A percentile compares a stretch with the other conserved stretches of the same genome.
Evolutionary conservation across 495 filamentous ascomycete genomes (phyloP).

Genomic region (Aspergillus cavernicola): DNA sequence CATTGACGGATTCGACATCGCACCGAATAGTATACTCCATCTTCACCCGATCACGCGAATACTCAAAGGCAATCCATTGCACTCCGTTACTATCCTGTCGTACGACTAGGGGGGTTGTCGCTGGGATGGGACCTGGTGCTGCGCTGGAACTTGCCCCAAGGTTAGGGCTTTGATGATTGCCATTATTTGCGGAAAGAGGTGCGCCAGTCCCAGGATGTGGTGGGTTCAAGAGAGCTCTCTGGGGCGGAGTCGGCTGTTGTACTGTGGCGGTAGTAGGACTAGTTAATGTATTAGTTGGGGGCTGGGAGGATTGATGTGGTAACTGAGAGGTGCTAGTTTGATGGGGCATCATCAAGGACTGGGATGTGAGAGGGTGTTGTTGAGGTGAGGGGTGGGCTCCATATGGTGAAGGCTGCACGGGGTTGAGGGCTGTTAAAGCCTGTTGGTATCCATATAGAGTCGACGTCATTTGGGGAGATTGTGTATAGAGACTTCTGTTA

Average conservation of each 20-base stretch:
- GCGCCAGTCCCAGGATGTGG: conserved; percentile 44
- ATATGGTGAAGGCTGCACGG: conserved; percentile 70
- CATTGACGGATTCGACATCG: conserved; percentile 94
- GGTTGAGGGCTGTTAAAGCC: conserved; percentile 68
- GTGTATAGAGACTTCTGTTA: conserved; percentile 73
- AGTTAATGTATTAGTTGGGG: conserved; percentile 34
- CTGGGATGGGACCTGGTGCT: conserved; percentile 97
- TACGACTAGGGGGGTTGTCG: conserved; percentile 91
- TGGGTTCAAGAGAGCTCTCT: conserved; percentile 40
- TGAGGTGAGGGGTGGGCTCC: conserved; percentile 69
- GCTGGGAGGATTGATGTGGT: conserved; percentile 48
- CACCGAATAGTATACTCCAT: conserved; percentile 99
- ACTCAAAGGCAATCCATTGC: conserved; percentile 99
- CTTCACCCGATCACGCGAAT: conserved; percentile 95
- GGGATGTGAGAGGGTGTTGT: conserved; percentile 59
- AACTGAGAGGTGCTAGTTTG: conserved; percentile 56
- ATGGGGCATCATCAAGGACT: conserved; percentile 66
- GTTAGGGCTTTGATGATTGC: conserved; percentile 40
- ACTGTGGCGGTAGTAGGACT: conserved; percentile 35
- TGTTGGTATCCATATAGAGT: conserved; percentile 71
- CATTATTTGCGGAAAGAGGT: conserved; percentile 50
- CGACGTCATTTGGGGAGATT: conserved; percentile 71
- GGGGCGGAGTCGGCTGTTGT: conserved; percentile 43
- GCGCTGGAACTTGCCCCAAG: conserved; percentile 72
- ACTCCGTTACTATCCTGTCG: conserved; percentile 95